Evolutionary conservation across 2,329 filamentous ascomycete species (phyloP), one percentile per base, ranked within the genome.

Genomic region (Xylaria sp.): DNA sequence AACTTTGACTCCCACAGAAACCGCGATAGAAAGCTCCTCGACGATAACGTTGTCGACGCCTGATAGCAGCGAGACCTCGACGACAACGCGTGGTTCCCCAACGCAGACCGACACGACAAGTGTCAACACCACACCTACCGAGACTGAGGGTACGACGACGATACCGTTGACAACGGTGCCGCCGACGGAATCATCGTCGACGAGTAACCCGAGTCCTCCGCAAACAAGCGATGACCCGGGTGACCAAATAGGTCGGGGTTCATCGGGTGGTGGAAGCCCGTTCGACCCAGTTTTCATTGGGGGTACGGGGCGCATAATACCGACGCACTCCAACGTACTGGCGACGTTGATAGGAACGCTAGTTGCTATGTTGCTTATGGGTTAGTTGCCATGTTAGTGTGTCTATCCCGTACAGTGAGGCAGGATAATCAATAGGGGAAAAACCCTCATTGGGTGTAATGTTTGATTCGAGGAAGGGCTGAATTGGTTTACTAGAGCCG

Each of bases 191-290:
- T n/a, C n/a, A n/a, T n/a, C n/a, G 40, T 53, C 58, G 21, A 57
- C 46, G 15, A 60, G 38, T 37, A 44, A 37, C 10, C 48, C 47
- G 4, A 53, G 29, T 21, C 37, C 62, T 3, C 52, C 64, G 15
- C 44, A 43, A 17, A 60, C 58, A 3, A 37, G 27, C 13, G 27
- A 29, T 38, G 8, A 37, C 4, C 41, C 37, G 15, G 31, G 37
- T 47, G 41, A 47, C 11, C n/a, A 31, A 44, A 15, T 51, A 13
- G 27, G 44, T 33, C 41, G 41, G 19, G 64, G 61, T 9, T 64
- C 58, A 19, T 62, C 58, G 21, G 68, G 69, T 19, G 68, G 69
- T 40, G 69, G 68, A 21, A 70, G 67, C 41, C 68, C 69, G 13
- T 70, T 71, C 21, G 69, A 71, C 53, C 19, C 52, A 8, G 57